Evolutionary conservation across 2,329 filamentous ascomycete species (phyloP), one percentile per base, ranked within the genome.

Genomic region (Ramularia collo-cygni): DNA sequence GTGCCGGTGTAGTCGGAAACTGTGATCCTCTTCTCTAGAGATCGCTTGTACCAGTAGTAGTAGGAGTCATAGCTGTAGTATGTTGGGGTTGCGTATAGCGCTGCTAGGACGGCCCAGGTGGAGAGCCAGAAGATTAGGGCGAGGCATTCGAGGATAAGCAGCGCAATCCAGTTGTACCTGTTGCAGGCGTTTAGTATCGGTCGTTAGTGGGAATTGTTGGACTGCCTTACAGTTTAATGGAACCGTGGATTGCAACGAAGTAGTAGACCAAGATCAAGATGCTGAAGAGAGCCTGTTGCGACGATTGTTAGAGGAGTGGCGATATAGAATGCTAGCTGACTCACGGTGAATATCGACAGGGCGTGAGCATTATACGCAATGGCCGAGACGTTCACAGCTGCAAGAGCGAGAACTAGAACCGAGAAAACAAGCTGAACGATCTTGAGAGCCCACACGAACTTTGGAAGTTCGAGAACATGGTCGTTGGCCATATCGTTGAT

Each of bases 121-220:
- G 21, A 19, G n/a, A 43, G 40, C 38, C 38, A 41, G 38, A 42
- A 43, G 16, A 40, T 37, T 26, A 38, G n/a, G 28, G 40, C 36
- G 27, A 44, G 19, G 34, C 19, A 7, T 19, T 43, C 41, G n/a
- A 40, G 36, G 12, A 40, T 27, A 16, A 40, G 24, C 14, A 43
- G 14, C 10, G 41, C 41, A 14, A 43, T 38, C 40, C 40, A 43
- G 28, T 43, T 24, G 19, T 38, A 43, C 16, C 16, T 17, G 13
- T 33, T 27, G 8, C 28, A 18, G 12, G 14, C 19, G 13, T n/a
- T n/a, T n/a, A n/a, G n/a, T n/a, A n/a, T n/a, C n/a, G n/a, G n/a
- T n/a, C n/a, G n/a, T n/a, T n/a, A n/a, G n/a, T n/a, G n/a, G n/a
- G n/a, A n/a, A n/a, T n/a, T n/a, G n/a, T n/a, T n/a, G n/a, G n/a